These are phyloP conservation scores for Pythium rishiriense DNA, from an alignment of 352 stramenopile species.

Conservation along the genomic window DNA sequence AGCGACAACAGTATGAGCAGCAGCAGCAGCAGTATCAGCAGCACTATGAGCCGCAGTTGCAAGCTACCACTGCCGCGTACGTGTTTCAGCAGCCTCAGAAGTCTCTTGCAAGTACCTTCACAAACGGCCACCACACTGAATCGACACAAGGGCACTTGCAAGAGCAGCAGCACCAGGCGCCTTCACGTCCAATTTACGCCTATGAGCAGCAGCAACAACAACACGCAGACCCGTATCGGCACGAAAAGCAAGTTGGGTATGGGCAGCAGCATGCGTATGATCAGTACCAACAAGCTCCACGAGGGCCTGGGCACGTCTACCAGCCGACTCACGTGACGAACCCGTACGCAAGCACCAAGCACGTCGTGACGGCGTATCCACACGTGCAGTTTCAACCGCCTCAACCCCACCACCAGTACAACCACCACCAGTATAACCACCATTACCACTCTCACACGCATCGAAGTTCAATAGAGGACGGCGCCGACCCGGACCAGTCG, in stretches of 20 bases:
- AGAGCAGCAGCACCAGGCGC: neutral
- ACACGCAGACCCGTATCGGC: neutral
- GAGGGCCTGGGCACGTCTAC: neutral
- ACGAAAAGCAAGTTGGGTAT: neutral
- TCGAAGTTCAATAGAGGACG: conserved; percentile 18
- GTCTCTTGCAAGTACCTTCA: neutral
- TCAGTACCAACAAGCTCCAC: neutral
- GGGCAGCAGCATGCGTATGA: neutral
- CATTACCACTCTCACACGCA: conserved; percentile 2
- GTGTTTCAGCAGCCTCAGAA: conserved; percentile 23
- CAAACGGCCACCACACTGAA: conserved; percentile 10
- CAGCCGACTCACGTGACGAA: neutral
- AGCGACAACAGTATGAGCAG: neutral
- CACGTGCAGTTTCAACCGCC: neutral
- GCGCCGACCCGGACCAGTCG: neutral
- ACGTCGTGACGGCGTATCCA: neutral
- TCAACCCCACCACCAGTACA: conserved; percentile 26
- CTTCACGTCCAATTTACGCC: neutral
- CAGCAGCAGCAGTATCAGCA: neutral
- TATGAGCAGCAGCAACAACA: conserved; percentile 1
- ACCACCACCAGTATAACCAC: conserved; percentile 6
- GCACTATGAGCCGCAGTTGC: conserved; percentile 17
- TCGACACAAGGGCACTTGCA: neutral
- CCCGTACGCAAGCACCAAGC: conserved; percentile 1
- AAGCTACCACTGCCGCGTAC: conserved; percentile 19